A percentile compares a stretch with the other conserved stretches of the same genome.
Evolutionary conservation across 148 eudicot species (phyloP).

Genomic region (Pharnaceum exiguum): DNA sequence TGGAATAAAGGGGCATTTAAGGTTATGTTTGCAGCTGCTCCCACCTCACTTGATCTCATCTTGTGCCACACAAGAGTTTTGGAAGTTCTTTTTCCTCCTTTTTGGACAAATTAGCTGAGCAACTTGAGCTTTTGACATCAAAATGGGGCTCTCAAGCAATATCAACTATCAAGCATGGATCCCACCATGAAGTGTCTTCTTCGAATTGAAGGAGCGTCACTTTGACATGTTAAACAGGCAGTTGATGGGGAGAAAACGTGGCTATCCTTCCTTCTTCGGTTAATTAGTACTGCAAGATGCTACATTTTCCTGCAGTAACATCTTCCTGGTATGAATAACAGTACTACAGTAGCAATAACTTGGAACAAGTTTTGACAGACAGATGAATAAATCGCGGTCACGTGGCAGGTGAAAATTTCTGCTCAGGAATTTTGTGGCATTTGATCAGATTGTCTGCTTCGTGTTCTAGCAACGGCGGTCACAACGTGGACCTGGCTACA

Average conservation of each 20-base stretch:
- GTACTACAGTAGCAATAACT: no score
- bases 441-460: no score
- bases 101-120: not conserved
- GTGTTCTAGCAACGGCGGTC: no score
- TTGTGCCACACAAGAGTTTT: not conserved
- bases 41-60: slow-evolving; percentile 1
- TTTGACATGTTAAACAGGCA: not conserved
- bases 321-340: no score
- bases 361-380: no score
- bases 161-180: not conserved
- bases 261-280: not conserved
- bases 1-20: slow-evolving; percentile 3
- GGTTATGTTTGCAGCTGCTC: not conserved
- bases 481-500: no score
- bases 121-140: slow-evolving; percentile 4
- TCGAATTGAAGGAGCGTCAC: not conserved
- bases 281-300: no score
- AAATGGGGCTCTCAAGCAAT: not conserved
- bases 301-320: no score
- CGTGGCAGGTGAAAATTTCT: no score
- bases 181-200: not conserved
- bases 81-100: not conserved
- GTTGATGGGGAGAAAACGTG: not conserved
- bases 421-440: no score
- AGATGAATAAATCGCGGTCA: not conserved